These are phyloP conservation scores for Coemansia sp. DNA, from an alignment of 192 early-diverging fungal genomes.

Conservation along the genomic window DNA sequence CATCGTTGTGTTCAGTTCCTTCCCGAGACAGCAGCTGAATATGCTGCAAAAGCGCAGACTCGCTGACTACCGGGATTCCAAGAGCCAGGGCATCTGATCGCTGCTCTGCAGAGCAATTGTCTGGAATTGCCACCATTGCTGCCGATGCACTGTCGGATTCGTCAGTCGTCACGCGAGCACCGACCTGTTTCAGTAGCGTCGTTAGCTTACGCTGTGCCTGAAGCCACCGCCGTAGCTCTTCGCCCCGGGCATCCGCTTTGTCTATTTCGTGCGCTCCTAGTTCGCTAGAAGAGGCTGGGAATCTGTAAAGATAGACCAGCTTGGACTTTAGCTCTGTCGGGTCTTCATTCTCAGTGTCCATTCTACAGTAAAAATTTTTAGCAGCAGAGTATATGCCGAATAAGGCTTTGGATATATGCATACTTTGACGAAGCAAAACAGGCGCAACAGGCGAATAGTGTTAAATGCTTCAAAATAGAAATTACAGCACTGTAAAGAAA, in stretches of 20 bases:
- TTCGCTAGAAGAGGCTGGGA: conserved; percentile 8
- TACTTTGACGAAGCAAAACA: too few species aligned
- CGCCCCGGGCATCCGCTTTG: conserved; percentile 24
- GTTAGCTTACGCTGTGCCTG: conserved; percentile 15
- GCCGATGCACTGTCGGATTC: conserved; percentile 1
- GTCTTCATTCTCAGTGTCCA: conserved; percentile 9
- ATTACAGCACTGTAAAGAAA: not conserved
- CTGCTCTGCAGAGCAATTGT: conserved; percentile 15
- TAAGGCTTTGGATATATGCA: too few species aligned
- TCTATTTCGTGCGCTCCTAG: conserved; percentile 14
- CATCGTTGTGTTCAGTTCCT: too few species aligned
- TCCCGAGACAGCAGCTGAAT: conserved; percentile 1
- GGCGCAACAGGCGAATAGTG: conserved; percentile 1
- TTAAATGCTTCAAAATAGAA: conserved; percentile 4
- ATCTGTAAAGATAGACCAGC: conserved; percentile 30
- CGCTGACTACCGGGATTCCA: conserved; percentile 21
- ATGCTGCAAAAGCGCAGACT: conserved; percentile 22
- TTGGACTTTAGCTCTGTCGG: conserved; percentile 1
- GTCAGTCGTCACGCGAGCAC: conserved; percentile 8
- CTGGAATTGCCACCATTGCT: conserved; percentile 21
- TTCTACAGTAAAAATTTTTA: conserved; percentile 4
- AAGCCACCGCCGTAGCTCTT: conserved; percentile 28
- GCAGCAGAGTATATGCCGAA: not conserved
- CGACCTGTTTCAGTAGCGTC: conserved; percentile 10
- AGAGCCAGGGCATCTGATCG: conserved; percentile 9